Conservation (phyloP, 2,329 filamentous ascomycete genomes). For the Cercospora sp. region DNA sequence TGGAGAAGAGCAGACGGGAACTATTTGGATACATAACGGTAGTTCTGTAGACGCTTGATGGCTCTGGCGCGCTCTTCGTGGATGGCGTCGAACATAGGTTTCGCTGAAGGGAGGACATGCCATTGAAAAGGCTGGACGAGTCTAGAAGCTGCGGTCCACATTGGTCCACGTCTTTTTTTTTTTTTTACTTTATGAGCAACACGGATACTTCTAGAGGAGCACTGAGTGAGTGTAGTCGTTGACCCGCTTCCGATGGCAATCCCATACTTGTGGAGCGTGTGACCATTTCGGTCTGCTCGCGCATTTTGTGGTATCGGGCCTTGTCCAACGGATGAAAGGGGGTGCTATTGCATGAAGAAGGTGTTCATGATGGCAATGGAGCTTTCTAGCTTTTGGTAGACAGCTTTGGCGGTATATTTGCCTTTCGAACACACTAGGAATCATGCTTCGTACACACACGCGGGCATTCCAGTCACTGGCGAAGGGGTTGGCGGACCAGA, state of each 20-base stretch:
- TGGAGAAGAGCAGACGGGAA: neutral
- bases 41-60: neutral
- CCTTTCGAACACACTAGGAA: neutral
- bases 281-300: neutral
- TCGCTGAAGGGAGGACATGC: neutral
- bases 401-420: neutral
- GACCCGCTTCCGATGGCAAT: neutral
- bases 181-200: neutral
- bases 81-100: neutral
- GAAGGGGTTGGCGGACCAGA: neutral
- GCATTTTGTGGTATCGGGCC: neutral
- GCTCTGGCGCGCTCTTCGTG: neutral
- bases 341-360: neutral
- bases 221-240: neutral
- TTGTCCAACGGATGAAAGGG: neutral
- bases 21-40: no score
- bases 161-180: neutral
- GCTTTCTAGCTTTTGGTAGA: neutral
- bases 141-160: neutral
- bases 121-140: neutral
- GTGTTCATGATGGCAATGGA: neutral
- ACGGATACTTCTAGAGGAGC: neutral
- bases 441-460: neutral
- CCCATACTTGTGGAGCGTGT: neutral
- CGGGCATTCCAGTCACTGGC: neutral